phyloP scores from a whole-genome alignment of 164 flowering plant genomes.

The Dillenia turbinata region DNA sequence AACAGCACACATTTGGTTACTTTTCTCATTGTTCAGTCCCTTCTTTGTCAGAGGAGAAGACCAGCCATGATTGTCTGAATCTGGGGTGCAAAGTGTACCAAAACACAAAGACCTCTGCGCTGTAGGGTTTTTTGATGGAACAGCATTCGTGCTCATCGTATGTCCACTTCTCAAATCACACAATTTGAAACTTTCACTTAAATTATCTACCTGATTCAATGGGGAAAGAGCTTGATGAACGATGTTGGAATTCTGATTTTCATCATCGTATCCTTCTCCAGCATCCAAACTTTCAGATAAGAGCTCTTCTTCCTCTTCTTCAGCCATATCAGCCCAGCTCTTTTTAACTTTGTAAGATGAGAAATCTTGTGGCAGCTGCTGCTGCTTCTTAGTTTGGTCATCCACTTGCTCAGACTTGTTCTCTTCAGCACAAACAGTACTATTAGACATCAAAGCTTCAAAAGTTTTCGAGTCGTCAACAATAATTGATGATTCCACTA shows the following conservation, averaged over 20 bases:
- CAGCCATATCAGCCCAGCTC: slow-evolving; percentile 82
- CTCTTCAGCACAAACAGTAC: neutral
- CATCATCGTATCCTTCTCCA: slow-evolving; percentile 26
- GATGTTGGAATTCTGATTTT: slow-evolving; percentile 39
- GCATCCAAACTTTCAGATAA: slow-evolving; percentile 6
- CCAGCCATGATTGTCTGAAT: slow-evolving; percentile 5
- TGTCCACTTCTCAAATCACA: slow-evolving; percentile 19
- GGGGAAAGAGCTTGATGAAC: slow-evolving; percentile 11
- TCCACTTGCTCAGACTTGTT: neutral
- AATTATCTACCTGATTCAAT: slow-evolving; percentile 13
- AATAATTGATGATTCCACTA: neutral
- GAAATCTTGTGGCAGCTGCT: neutral
- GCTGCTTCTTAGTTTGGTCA: neutral
- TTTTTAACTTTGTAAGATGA: slow-evolving; percentile 18
- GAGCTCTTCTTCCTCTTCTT: slow-evolving; percentile 49
- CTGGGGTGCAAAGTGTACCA: slow-evolving; percentile 18
- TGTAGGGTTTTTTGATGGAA: slow-evolving; percentile 15
- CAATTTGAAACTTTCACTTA: slow-evolving; percentile 19
- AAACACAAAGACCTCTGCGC: slow-evolving; percentile 36
- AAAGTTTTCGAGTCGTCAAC: neutral
- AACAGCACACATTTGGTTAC: neutral
- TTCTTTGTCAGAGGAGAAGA: slow-evolving; percentile 16
- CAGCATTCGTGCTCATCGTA: slow-evolving; percentile 1
- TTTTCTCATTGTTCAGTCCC: slow-evolving; percentile 15
- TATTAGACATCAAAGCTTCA: no score